These are phyloP conservation scores for Climacium dendroides DNA, from an alignment of 225 moss, liverwort and hornwort genomes.

Conservation along the genomic window DNA sequence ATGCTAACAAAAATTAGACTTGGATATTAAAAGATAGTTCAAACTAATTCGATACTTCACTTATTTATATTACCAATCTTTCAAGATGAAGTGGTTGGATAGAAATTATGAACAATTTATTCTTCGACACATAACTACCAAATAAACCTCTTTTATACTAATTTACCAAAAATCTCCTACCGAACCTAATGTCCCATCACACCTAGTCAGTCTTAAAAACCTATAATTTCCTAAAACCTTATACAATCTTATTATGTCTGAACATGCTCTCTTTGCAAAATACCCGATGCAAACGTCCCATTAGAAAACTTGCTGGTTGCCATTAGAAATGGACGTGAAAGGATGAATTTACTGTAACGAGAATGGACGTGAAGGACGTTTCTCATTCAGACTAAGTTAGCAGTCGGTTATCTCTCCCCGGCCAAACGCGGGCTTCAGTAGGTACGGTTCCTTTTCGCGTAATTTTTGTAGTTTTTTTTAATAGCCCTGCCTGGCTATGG, in stretches of 20 bases:
- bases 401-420: background rate
- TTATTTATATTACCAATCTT: background rate
- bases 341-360: background rate
- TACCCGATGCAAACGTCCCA: background rate
- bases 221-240: background rate
- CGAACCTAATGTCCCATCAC: background rate
- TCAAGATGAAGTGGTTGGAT: background rate
- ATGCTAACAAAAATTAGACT: fast-evolving
- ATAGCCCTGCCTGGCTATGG: slow-evolving; percentile 6
- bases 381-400: background rate
- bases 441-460: background rate
- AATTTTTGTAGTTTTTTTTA: background rate
- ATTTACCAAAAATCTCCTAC: background rate
- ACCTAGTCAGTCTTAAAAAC: background rate
- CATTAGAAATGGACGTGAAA: background rate
- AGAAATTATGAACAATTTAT: background rate
- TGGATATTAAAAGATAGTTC: background rate
- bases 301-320: background rate
- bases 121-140: background rate
- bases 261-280: background rate
- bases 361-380: background rate
- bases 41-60: background rate
- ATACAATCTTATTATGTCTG: background rate
- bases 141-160: background rate
- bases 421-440: background rate